Conservation (phyloP, 805 yeast genomes). For the Suhomyces sp. region DNA sequence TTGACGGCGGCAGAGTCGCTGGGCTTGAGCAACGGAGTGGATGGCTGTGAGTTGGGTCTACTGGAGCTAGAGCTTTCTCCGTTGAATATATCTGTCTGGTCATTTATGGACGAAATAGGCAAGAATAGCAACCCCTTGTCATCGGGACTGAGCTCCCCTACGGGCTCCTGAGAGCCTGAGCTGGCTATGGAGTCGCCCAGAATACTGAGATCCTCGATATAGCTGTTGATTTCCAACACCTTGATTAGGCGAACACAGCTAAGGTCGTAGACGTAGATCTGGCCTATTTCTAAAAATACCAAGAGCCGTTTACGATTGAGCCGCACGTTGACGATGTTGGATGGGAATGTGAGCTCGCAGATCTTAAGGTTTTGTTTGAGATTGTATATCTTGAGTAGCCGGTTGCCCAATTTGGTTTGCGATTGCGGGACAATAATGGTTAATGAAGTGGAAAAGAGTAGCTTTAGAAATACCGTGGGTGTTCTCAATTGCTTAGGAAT, state of each 20-base stretch:
- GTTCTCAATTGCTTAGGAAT: not conserved
- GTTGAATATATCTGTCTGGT: slow-evolving; percentile 32
- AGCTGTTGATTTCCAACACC: slow-evolving; percentile 28
- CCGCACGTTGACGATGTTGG: slow-evolving; percentile 65
- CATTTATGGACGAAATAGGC: slow-evolving; percentile 29
- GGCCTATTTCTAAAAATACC: slow-evolving; percentile 69
- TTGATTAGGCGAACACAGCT: slow-evolving; percentile 78
- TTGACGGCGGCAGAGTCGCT: slow-evolving; percentile 16
- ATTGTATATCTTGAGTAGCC: slow-evolving; percentile 38
- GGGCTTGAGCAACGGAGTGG: slow-evolving; percentile 13
- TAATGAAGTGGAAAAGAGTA: slow-evolving; percentile 42
- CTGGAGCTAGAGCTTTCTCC: slow-evolving; percentile 8
- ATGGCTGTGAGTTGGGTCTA: slow-evolving; percentile 10
- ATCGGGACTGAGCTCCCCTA: slow-evolving; percentile 37
- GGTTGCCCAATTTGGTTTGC: slow-evolving; percentile 19
- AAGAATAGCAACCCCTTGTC: slow-evolving; percentile 34
- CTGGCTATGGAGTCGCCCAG: not conserved
- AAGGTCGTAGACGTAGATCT: slow-evolving; percentile 84
- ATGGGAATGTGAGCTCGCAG: slow-evolving; percentile 87
- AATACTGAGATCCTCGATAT: not conserved
- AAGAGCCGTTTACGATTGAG: slow-evolving; percentile 80
- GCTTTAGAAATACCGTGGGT: slow-evolving; percentile 32
- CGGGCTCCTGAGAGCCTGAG: slow-evolving; percentile 12
- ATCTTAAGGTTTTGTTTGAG: slow-evolving; percentile 49
- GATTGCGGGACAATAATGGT: slow-evolving; percentile 39